Conservation (phyloP, 1,139 yeast genomes). For the Suhomyces bolitotheri region DNA sequence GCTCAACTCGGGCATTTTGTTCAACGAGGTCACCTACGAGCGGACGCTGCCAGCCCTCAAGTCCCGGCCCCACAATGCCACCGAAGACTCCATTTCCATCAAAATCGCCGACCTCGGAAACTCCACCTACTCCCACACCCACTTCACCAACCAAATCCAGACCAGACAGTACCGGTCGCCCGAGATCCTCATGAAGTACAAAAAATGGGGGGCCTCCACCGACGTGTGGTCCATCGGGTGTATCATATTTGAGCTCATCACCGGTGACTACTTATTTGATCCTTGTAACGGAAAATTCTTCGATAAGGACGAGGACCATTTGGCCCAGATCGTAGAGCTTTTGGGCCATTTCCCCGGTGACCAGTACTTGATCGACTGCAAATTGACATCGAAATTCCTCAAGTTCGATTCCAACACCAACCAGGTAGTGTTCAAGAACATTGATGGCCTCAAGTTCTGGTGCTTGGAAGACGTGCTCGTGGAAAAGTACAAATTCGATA, state of each 20-base stretch:
- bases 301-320: constrained; percentile 78
- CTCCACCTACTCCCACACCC: constrained; percentile 73
- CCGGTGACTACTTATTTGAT: constrained; percentile 84
- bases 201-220: constrained; percentile 79
- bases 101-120: constrained; percentile 87
- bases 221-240: constrained; percentile 88
- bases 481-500: constrained; percentile 66
- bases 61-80: constrained; percentile 1
- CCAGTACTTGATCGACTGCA: constrained; percentile 51
- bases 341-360: constrained; percentile 58
- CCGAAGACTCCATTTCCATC: constrained; percentile 19
- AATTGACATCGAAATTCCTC: constrained; percentile 53
- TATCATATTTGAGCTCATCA: constrained; percentile 72
- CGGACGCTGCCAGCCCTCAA: constrained; percentile 1
- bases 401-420: constrained; percentile 42
- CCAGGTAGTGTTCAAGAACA: constrained; percentile 52
- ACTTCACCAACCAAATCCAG: constrained; percentile 82
- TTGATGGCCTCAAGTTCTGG: constrained; percentile 69
- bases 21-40: constrained; percentile 19
- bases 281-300: constrained; percentile 68
- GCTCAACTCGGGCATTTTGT: constrained; percentile 22
- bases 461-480: constrained; percentile 61
- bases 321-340: constrained; percentile 76
- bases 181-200: constrained; percentile 65
- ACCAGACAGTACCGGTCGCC: constrained; percentile 87